These are phyloP conservation scores for Lagenidium sp. DNA, from an alignment of 352 stramenopile species.

Conservation along the genomic window DNA sequence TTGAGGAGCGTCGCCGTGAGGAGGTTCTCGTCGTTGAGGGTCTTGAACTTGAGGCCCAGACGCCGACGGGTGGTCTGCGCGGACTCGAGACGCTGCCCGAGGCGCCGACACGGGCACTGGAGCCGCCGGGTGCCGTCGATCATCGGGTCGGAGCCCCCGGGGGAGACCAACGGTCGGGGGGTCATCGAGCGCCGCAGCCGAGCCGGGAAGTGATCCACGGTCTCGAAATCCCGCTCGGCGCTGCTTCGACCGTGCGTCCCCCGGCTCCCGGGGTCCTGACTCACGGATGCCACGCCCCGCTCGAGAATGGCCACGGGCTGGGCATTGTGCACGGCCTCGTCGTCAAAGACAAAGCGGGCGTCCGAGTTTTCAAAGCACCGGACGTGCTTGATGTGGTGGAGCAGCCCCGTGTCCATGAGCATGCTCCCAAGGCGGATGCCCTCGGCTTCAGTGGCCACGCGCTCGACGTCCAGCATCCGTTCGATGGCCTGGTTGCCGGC, in stretches of 20 bases:
- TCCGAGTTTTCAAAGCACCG: slow-evolving; percentile 10
- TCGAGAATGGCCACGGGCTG: slow-evolving; percentile 13
- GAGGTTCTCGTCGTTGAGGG: slow-evolving; percentile 11
- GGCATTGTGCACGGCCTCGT: slow-evolving; percentile 13
- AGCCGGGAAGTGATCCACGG: background rate
- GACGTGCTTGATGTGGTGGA: slow-evolving; percentile 25
- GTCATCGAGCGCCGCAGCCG: background rate
- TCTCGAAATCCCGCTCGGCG: background rate
- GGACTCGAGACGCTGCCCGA: slow-evolving; percentile 7
- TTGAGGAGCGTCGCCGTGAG: slow-evolving; percentile 9
- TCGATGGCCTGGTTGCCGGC: slow-evolving; percentile 11
- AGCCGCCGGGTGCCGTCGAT: background rate
- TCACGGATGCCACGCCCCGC: background rate
- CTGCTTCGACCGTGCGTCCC: background rate
- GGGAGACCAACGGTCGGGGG: too few relatives aligned
- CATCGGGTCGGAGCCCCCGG: background rate
- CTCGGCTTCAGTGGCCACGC: slow-evolving; percentile 8
- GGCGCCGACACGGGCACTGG: slow-evolving; percentile 15
- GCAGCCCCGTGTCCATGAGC: slow-evolving; percentile 24
- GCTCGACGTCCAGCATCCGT: background rate
- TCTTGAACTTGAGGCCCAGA: slow-evolving; percentile 5
- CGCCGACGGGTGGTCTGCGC: slow-evolving; percentile 5
- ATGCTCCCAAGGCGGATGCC: slow-evolving; percentile 25
- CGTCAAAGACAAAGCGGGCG: slow-evolving; percentile 20
- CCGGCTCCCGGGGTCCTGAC: background rate